Evolutionary conservation across 495 filamentous ascomycete species (phyloP).

Genomic region (Hypoxylon intermedium): DNA sequence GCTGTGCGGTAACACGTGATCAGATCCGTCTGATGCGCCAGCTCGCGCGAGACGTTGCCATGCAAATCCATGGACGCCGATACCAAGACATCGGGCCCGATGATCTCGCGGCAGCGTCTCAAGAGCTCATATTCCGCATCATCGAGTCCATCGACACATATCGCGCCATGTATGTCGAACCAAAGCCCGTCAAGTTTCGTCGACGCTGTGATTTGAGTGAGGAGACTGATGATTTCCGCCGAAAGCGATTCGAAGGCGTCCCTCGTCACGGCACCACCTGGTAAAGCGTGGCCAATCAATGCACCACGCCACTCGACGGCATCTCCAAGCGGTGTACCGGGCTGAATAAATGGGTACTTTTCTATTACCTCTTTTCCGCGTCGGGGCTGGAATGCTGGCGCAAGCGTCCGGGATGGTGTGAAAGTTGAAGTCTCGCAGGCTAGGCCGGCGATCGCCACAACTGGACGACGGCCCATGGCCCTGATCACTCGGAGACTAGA

Average conservation of each 20-base stretch:
- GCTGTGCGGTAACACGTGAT: conserved; percentile 66
- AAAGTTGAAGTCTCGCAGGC: conserved; percentile 65
- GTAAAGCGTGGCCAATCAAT: conserved; percentile 62
- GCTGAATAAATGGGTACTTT: conserved; percentile 56
- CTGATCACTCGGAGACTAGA: background rate
- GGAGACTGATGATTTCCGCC: conserved; percentile 55
- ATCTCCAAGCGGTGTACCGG: conserved; percentile 50
- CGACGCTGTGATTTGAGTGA: conserved; percentile 45
- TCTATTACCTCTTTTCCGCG: conserved; percentile 56
- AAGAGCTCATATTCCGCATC: conserved; percentile 62
- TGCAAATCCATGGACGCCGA: conserved; percentile 66
- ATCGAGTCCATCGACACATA: conserved; percentile 62
- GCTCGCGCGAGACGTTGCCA: conserved; percentile 61
- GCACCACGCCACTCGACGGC: conserved; percentile 59
- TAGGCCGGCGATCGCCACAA: conserved; percentile 62
- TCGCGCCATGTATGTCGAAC: conserved; percentile 67
- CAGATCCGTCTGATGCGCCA: conserved; percentile 60
- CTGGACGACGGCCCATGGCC: conserved; percentile 45
- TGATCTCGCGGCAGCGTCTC: conserved; percentile 53
- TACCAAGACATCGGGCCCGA: conserved; percentile 58
- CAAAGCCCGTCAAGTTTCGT: conserved; percentile 57
- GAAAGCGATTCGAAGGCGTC: conserved; percentile 57
- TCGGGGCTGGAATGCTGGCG: conserved; percentile 60
- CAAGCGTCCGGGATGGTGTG: conserved; percentile 59
- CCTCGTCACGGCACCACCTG: conserved; percentile 59